Conservation (phyloP, 2,329 filamentous ascomycete genomes). For the Ophiostoma ips region DNA sequence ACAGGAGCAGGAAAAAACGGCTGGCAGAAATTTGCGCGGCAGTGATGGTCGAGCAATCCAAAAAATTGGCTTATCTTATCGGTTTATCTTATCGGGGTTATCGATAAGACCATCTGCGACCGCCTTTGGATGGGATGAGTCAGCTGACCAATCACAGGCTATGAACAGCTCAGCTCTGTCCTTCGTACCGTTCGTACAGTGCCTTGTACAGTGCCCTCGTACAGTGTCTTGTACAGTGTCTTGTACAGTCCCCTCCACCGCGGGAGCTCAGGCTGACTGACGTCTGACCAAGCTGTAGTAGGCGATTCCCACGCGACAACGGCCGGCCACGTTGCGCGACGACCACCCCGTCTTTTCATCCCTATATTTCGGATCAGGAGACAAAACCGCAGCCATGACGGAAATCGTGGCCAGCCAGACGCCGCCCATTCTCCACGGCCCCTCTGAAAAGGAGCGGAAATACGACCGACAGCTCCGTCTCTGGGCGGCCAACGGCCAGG, state of each 20-base stretch:
- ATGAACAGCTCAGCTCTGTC: too few species aligned
- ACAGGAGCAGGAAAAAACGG: neutral
- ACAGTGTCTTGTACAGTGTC: too few species aligned
- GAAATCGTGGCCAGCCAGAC: slow-evolving; percentile 31
- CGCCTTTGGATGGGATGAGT: too few species aligned
- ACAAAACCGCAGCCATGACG: slow-evolving; percentile 23
- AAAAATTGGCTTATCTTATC: slow-evolving; percentile 12
- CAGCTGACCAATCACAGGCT: neutral
- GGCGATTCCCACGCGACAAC: too few species aligned
- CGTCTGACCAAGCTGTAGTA: too few species aligned
- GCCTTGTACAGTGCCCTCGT: too few species aligned
- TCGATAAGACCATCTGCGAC: slow-evolving; percentile 4
- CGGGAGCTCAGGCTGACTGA: too few species aligned
- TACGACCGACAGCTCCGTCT: slow-evolving; percentile 92
- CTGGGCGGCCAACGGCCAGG: slow-evolving; percentile 87
- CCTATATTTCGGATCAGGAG: neutral
- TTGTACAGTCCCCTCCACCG: too few species aligned
- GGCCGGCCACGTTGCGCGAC: too few species aligned
- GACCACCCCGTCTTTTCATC: too few species aligned
- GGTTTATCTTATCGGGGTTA: slow-evolving; percentile 1
- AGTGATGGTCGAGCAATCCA: neutral
- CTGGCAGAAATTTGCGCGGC: slow-evolving; percentile 10
- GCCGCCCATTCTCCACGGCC: slow-evolving; percentile 35
- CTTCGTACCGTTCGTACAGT: too few species aligned
- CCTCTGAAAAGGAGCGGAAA: slow-evolving; percentile 53